These are phyloP conservation scores for Populus hybrid DNA, from an alignment of 441 rosid species.

Conservation along the genomic window DNA sequence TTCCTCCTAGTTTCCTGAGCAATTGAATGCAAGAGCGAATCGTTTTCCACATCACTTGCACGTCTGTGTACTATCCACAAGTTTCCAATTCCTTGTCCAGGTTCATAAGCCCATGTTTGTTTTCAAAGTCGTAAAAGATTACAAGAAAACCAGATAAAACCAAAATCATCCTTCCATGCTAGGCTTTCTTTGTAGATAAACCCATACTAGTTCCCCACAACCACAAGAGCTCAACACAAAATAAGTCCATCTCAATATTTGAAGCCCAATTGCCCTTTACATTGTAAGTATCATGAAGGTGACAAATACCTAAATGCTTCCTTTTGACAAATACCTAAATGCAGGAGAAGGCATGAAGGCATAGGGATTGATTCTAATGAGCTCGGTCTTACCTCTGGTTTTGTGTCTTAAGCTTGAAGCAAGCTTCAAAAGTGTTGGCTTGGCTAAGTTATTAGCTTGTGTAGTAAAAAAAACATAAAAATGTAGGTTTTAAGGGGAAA, in stretches of 20 bases:
- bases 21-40: conserved; percentile 34
- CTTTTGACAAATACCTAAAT: background rate
- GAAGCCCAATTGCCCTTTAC: too few relatives aligned
- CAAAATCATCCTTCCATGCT: too few relatives aligned
- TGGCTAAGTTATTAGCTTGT: conserved; percentile 7
- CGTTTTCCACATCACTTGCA: conserved; percentile 63
- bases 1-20: conserved; percentile 13
- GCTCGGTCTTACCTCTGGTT: conserved; percentile 34
- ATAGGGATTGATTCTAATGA: background rate
- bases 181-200: too few relatives aligned
- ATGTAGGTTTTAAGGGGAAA: too few relatives aligned
- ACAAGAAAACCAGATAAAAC: background rate
- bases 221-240: too few relatives aligned
- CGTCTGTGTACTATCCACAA: conserved; percentile 49
- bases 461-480: too few relatives aligned
- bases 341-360: background rate
- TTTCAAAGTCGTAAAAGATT: background rate
- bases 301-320: too few relatives aligned
- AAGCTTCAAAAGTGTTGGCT: conserved; percentile 35
- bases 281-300: too few relatives aligned
- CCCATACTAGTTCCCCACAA: too few relatives aligned
- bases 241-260: too few relatives aligned
- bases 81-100: conserved; percentile 63
- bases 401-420: conserved; percentile 31
- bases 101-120: conserved; percentile 30